Evolutionary conservation across 2,329 filamentous ascomycete genomes (phyloP).

Genomic region (Didymella segeticola): DNA sequence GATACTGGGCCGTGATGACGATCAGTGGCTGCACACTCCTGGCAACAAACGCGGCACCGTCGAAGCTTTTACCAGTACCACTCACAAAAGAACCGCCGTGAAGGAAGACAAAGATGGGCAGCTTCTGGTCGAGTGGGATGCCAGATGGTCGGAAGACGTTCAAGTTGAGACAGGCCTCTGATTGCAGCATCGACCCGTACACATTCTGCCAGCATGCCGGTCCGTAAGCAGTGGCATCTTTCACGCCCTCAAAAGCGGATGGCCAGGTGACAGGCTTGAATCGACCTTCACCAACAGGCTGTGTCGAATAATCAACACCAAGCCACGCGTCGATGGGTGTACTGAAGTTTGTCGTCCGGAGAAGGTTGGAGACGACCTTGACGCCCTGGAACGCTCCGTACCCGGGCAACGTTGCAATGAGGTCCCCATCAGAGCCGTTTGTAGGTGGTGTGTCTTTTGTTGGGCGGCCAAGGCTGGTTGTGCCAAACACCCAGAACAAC

Average conservation of each 20-base stretch:
- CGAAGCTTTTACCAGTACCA: conserved; percentile 41
- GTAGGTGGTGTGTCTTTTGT: conserved; percentile 9
- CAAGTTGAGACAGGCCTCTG: conserved; percentile 45
- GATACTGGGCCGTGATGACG: conserved; percentile 46
- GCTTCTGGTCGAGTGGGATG: conserved; percentile 33
- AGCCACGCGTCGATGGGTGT: conserved; percentile 56
- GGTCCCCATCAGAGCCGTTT: conserved; percentile 20
- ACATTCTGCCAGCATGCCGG: conserved; percentile 55
- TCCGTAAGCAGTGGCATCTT: conserved; percentile 50
- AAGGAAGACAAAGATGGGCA: conserved; percentile 41
- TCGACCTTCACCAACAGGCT: conserved; percentile 48
- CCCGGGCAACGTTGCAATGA: conserved; percentile 44
- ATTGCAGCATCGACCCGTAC: conserved; percentile 37
- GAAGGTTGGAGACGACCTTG: conserved; percentile 45
- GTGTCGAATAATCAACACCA: conserved; percentile 56
- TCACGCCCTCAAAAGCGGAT: conserved; percentile 50
- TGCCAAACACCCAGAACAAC: conserved; percentile 33
- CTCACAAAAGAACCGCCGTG: conserved; percentile 43
- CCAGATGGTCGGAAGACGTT: conserved; percentile 41
- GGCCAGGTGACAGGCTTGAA: conserved; percentile 54
- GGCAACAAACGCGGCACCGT: conserved; percentile 44
- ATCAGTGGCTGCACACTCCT: conserved; percentile 41
- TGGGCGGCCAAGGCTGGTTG: conserved; percentile 6
- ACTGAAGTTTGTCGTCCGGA: conserved; percentile 40
- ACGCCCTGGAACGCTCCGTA: conserved; percentile 54